These are phyloP conservation scores for Cryptosporidium viatorum DNA, from an alignment of 169 alveolate species.

Conservation along the genomic window DNA sequence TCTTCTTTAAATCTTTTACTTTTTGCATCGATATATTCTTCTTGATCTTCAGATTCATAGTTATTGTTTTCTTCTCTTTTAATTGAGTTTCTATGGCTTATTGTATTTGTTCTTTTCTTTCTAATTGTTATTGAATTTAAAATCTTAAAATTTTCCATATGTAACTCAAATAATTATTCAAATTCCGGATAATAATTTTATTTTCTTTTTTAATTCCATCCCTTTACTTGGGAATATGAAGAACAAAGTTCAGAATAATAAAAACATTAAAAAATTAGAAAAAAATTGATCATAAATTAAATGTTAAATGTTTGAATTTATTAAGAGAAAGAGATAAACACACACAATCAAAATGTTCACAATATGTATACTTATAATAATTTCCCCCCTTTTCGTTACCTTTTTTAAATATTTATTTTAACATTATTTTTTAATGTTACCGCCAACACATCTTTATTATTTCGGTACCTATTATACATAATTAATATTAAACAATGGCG, in stretches of 20 bases:
- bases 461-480: neutral
- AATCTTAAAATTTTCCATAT: conserved; percentile 22
- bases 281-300: too few relatives aligned
- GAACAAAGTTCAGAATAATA: neutral
- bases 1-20: neutral
- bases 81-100: neutral
- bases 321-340: neutral
- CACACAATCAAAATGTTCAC: neutral
- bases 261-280: too few relatives aligned
- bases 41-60: neutral
- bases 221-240: neutral
- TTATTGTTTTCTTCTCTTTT: neutral
- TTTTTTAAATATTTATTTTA: too few relatives aligned
- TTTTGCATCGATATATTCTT: neutral
- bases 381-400: neutral
- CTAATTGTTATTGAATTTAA: conserved; percentile 10
- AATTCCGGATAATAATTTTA: neutral
- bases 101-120: neutral
- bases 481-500: neutral
- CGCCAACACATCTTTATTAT: neutral
- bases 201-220: neutral
- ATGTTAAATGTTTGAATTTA: too few relatives aligned
- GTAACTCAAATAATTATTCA: neutral
- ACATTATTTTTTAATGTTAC: neutral
- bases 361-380: neutral